Base-by-base conservation (phyloP, 169 alveolate genomes). In the Eimeria mitis region DNA sequence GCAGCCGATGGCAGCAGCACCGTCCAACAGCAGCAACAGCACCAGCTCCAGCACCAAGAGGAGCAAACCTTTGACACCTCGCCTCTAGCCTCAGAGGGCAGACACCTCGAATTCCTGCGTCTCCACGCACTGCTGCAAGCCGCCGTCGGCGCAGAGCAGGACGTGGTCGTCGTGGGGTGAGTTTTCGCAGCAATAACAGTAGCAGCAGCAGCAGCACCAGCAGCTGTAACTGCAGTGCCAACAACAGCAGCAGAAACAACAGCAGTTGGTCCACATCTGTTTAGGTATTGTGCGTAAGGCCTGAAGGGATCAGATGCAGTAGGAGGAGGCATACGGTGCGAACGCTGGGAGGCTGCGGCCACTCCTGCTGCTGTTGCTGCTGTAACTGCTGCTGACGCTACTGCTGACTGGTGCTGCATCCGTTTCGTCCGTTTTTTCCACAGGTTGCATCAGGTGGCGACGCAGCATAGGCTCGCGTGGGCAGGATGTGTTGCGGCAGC, bases 401-500 rank as follows among this genome's bases (percentile, higher is more conserved):
- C 31, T 42, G 56, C 52, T n/a, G n/a, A n/a, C n/a, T 34, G 16
- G 76, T 8, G 21, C 49, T 14, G 28, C 83, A 9, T 25, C 28
- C n/a, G n/a, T 47, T 42, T 9, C 19, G 56, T 16, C 14, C 40
- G 37, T 40, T 75, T 19, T 40, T 47, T 25, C 56, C 59, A 14
- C 91, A 83, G 91, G 56, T 76, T 83, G 3, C 91, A 83, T 37
- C 91, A 83, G 76, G 91, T 83, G 76, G 91, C 49, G 37, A 83
- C 91, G 25, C 91, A 59, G 76, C 91, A 83, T 54, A n/a, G 91
- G 19, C 91, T 44, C 19, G 75, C 91, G 16, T 83, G 91, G 91
- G 91, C 91, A 34, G 91, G 78, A 54, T 83, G 91, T 37, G 75
- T 83, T 56, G 91, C 91, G 16, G 91, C 91, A 2, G 91, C 91